These are phyloP conservation scores for Colletotrichum sp. DNA, from an alignment of 2,329 filamentous ascomycete genomes.

Conservation along the genomic window DNA sequence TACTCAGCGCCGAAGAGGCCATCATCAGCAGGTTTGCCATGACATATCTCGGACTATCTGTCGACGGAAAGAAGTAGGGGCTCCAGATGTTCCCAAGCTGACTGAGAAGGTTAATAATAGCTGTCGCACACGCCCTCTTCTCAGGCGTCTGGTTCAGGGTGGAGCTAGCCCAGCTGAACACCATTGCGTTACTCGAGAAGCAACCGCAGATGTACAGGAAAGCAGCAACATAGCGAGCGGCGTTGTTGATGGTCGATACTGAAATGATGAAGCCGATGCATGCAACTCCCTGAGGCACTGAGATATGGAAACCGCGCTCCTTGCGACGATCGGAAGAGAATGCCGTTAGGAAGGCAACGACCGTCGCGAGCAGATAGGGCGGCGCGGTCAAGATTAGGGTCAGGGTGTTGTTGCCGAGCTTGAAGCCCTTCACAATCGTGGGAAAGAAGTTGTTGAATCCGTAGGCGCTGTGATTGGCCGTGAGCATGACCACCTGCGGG, in stretches of 20 bases:
- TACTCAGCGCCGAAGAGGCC: background rate
- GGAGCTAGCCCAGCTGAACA: slow-evolving; percentile 38
- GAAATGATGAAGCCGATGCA: slow-evolving; percentile 64
- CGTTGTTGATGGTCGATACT: slow-evolving; percentile 57
- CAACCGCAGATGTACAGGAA: slow-evolving; percentile 32
- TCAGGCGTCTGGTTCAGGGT: slow-evolving; percentile 39
- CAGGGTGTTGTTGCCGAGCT: slow-evolving; percentile 28
- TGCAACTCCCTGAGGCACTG: slow-evolving; percentile 39
- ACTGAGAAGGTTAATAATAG: slow-evolving; percentile 40
- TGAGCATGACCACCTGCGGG: slow-evolving; percentile 15
- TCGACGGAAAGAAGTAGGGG: slow-evolving; percentile 40
- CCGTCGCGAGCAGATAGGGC: slow-evolving; percentile 25
- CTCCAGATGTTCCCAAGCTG: slow-evolving; percentile 42
- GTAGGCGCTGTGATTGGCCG: slow-evolving; percentile 26
- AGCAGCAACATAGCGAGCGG: slow-evolving; percentile 51
- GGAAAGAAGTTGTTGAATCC: slow-evolving; percentile 30
- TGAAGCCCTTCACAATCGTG: slow-evolving; percentile 36
- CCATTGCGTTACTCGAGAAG: slow-evolving; percentile 31
- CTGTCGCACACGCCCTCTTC: slow-evolving; percentile 38
- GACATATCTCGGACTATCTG: slow-evolving; percentile 31
- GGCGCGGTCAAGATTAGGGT: slow-evolving; percentile 33
- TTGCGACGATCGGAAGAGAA: slow-evolving; percentile 21
- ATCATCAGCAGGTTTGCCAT: slow-evolving; percentile 30
- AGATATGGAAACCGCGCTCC: slow-evolving; percentile 26
- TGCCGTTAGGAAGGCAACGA: slow-evolving; percentile 14